Evolutionary conservation across 139 green algal genomes (phyloP).

Genomic region (Closterium sp.): DNA sequence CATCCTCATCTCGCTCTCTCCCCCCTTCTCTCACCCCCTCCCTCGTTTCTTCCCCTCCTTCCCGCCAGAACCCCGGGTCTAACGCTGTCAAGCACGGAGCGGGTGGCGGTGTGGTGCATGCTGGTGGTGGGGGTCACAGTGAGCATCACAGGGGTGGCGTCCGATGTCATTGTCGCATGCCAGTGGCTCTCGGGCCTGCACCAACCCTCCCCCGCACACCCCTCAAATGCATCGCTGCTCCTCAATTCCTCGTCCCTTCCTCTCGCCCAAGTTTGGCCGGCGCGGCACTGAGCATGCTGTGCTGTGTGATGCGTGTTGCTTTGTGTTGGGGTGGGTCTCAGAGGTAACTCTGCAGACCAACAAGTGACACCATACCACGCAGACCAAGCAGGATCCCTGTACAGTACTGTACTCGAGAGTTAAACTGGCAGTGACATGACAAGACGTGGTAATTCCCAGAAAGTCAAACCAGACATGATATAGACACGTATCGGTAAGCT

Average conservation of each 20-base stretch:
- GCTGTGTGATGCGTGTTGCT: not conserved
- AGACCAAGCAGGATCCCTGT: too few species aligned
- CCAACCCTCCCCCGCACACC: not conserved
- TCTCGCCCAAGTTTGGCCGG: not conserved
- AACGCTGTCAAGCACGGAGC: not conserved
- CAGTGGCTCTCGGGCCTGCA: not conserved
- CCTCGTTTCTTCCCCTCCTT: not conserved
- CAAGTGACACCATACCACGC: too few species aligned
- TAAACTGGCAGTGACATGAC: too few species aligned
- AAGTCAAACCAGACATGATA: too few species aligned
- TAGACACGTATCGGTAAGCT: too few species aligned
- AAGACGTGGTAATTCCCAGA: too few species aligned
- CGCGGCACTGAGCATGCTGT: not conserved
- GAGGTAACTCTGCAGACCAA: not conserved
- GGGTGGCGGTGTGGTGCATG: not conserved
- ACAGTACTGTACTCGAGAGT: too few species aligned
- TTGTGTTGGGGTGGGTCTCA: not conserved
- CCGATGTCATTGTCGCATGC: not conserved
- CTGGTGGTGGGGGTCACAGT: not conserved
- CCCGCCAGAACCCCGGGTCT: not conserved
- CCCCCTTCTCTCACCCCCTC: too few species aligned
- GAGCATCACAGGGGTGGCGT: not conserved
- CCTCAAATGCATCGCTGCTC: not conserved
- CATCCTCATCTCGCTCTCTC: not conserved
- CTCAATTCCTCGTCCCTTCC: not conserved